These are phyloP conservation scores for Ilex asprella DNA, from an alignment of 257 asterid genomes.

Conservation along the genomic window DNA sequence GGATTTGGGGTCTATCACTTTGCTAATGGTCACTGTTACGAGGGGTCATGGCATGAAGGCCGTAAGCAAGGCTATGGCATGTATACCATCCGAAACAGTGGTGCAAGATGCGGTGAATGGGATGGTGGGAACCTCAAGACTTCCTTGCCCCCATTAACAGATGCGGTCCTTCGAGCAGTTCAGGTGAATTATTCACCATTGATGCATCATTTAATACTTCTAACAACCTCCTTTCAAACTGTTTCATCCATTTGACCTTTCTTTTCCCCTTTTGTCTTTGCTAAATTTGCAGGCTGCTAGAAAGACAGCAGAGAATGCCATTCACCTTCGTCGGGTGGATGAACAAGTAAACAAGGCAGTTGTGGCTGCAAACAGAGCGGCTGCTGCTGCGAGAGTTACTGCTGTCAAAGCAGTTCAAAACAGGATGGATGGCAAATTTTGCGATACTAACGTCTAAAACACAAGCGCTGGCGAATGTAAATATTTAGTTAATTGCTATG, in stretches of 20 bases:
- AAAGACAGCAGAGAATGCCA: conserved; percentile 60
- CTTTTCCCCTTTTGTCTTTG: neutral
- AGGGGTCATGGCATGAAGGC: conserved; percentile 98
- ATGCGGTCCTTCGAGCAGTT: conserved; percentile 54
- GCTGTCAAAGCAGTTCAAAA: conserved; percentile 92
- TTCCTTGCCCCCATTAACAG: conserved; percentile 30
- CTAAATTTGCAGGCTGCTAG: conserved; percentile 58
- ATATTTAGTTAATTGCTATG: conserved; percentile 14
- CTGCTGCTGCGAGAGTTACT: conserved; percentile 90
- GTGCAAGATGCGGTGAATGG: conserved; percentile 72
- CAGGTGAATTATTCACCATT: neutral
- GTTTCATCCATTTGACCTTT: neutral
- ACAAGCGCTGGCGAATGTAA: conserved; percentile 27
- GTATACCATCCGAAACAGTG: conserved; percentile 65
- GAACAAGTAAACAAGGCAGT: conserved; percentile 77
- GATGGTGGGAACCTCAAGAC: conserved; percentile 51
- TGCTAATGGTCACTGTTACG: conserved; percentile 77
- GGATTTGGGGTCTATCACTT: conserved; percentile 86
- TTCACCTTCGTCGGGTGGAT: conserved; percentile 40
- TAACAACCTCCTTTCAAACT: neutral
- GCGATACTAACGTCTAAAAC: conserved; percentile 44
- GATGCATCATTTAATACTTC: neutral
- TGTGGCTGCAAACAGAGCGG: conserved; percentile 71
- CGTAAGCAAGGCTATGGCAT: conserved; percentile 78
- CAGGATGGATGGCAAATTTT: conserved; percentile 65